Base-by-base conservation (phyloP, 768 basidiomycete genomes). In the Amyloporia xantha region DNA sequence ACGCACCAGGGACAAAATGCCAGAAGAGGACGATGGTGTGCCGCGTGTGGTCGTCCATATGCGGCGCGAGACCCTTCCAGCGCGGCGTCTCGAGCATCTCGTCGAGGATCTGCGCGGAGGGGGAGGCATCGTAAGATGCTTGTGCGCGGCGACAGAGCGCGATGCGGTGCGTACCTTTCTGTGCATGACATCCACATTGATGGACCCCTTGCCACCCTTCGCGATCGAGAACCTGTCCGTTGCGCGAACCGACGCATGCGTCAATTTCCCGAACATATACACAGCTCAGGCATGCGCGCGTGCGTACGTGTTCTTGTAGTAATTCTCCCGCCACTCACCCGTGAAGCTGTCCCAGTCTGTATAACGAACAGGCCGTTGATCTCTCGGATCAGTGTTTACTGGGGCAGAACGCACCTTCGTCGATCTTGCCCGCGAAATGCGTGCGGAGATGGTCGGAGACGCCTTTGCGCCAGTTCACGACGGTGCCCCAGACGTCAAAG, bases 81-180 rank as follows among this genome's bases (percentile, higher is more conserved):
- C 72, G 68, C 0, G 70, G 57, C 5, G 70, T 66, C 0, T 56
- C 61, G 13, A 86, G 71, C 67, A 86, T 74, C 13, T 56, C 50
- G 19, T 86, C 77, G 25, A 85, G 71, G 33, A 82, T 72, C 82
- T 86, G 50, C 4, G 17, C n/a, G n/a, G n/a, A n/a, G n/a, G n/a
- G n/a, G n/a, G 5, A 17, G 35, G 17, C 23, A 11, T 23, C 41
- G 41, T 33, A 15, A 7, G 30, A 33, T 33, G 21, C 17, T 24
- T 20, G 26, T 21, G 4, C 12, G 39, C 28, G 5, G 35, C 21
- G 26, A 26, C 11, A n/a, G 42, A 12, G 5, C 25, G 9, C n/a
- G 15, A 28, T 4, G 19, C 21, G 24, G 42, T 15, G 38, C 54
- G 25, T 46, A 75, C 81, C 66, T 81, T 57, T 49, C 79, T 68